Conservation (phyloP, 306 rosid species). For the Lathyrus tuberosus region DNA sequence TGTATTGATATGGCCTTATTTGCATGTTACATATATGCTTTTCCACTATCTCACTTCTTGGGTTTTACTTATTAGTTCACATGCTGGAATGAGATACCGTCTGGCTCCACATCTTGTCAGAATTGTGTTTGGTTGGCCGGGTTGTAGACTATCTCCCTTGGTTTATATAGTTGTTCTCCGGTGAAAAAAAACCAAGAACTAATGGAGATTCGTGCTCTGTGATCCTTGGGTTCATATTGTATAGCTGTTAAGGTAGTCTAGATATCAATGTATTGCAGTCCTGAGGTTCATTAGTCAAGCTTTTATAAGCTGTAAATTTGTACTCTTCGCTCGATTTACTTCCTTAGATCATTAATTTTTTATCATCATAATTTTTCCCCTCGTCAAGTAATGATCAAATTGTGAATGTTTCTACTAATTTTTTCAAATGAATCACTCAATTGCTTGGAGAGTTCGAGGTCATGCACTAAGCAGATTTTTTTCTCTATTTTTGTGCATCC, state of each 20-base stretch:
- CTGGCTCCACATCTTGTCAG: conserved; percentile 17
- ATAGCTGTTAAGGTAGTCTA: not conserved
- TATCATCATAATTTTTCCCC: not conserved
- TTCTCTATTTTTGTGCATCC: not conserved
- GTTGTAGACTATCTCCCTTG: conserved; percentile 1
- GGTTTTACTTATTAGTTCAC: not conserved
- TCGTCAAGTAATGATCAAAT: not conserved
- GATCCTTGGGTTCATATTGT: not conserved
- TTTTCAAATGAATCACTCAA: not conserved
- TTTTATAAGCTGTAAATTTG: not conserved
- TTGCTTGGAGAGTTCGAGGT: not conserved
- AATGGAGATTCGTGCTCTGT: not conserved
- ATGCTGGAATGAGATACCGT: conserved; percentile 17
- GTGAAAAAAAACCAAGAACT: not conserved
- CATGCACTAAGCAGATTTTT: not conserved
- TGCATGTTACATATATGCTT: conserved; percentile 9
- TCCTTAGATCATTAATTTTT: not conserved
- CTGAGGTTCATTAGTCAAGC: not conserved
- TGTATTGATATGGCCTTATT: conserved; percentile 13
- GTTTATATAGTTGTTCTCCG: not conserved
- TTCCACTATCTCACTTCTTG: conserved; percentile 12
- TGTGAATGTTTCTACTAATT: not conserved
- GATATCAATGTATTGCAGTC: not conserved
- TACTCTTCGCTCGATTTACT: not conserved
- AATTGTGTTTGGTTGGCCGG: not conserved